phyloP scores from a whole-genome alignment of 1,139 yeast genomes.

The Saccharomyces hybrid region DNA sequence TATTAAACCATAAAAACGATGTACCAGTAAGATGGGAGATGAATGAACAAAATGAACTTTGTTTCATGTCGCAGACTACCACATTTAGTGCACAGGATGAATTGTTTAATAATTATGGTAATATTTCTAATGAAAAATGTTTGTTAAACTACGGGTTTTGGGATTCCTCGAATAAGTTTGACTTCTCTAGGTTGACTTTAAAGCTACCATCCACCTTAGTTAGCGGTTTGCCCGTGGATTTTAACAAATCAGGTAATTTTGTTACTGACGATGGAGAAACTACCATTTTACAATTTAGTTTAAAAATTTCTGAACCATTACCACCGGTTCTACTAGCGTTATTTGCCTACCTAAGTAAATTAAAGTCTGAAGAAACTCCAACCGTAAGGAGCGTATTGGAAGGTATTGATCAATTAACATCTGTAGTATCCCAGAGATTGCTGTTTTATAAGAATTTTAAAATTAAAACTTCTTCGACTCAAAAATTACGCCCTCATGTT shows the following conservation, averaged over 20 bases:
- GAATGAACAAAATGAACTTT: not conserved
- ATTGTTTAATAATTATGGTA: conserved; percentile 75
- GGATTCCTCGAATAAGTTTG: conserved; percentile 45
- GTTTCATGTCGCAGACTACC: not conserved
- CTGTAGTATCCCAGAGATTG: conserved; percentile 45
- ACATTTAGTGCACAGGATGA: conserved; percentile 34
- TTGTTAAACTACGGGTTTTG: conserved; percentile 59
- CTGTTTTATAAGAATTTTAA: conserved; percentile 22
- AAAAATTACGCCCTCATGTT: conserved; percentile 9
- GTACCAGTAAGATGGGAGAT: conserved; percentile 60
- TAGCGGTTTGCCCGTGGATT: conserved; percentile 14
- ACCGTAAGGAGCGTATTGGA: conserved; percentile 32
- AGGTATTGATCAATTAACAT: conserved; percentile 40
- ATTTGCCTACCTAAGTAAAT: conserved; percentile 28
- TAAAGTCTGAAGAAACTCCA: conserved; percentile 23
- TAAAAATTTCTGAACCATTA: conserved; percentile 13
- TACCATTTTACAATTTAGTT: not conserved
- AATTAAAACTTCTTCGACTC: conserved; percentile 11
- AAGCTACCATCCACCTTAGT: conserved; percentile 37
- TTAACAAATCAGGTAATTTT: conserved; percentile 12
- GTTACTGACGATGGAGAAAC: not conserved
- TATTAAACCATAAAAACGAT: conserved; percentile 61
- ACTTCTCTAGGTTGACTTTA: conserved; percentile 53
- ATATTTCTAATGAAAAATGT: conserved; percentile 73
- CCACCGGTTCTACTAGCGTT: conserved; percentile 28